Percentiles rank a stretch among this genome's conserved stretches.
These are phyloP conservation scores for Xerocomus potaroensis DNA, from an alignment of 768 basidiomycete species.

Conservation along the genomic window DNA sequence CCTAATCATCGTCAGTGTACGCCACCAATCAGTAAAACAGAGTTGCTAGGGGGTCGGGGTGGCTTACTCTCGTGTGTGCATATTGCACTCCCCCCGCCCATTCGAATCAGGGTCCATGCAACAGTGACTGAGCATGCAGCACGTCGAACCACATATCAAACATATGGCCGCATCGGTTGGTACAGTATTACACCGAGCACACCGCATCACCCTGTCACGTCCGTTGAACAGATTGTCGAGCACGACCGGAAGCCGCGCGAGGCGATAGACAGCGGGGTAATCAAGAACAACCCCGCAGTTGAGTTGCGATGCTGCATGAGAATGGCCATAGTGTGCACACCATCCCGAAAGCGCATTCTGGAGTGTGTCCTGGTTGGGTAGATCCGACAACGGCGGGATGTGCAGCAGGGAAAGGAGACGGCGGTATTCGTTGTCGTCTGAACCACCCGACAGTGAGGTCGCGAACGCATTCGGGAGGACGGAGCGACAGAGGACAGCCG, in stretches of 20 bases:
- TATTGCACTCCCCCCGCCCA: constrained; percentile 86
- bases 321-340: constrained; percentile 85
- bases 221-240: constrained; percentile 82
- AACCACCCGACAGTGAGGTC: constrained; percentile 34
- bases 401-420: constrained; percentile 71
- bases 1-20: constrained; percentile 36
- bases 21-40: too few relatives aligned
- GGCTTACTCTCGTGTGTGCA: constrained; percentile 90
- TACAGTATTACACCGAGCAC: constrained; percentile 70
- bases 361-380: constrained; percentile 81
- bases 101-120: constrained; percentile 62
- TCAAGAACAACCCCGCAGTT: constrained; percentile 80
- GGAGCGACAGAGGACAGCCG: constrained; percentile 78
- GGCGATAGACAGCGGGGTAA: constrained; percentile 76
- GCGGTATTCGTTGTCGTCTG: constrained; percentile 65
- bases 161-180: constrained; percentile 89
- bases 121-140: constrained; percentile 91
- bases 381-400: constrained; percentile 74
- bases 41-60: too few relatives aligned
- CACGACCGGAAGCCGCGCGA: constrained; percentile 74
- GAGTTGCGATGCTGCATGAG: constrained; percentile 72
- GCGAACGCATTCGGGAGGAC: constrained; percentile 63
- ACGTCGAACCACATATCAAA: constrained; percentile 79
- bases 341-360: constrained; percentile 87
- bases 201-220: constrained; percentile 68